A percentile compares a stretch with the other conserved stretches of the same genome.
Conservation (phyloP, 306 rosid genomes). For the Sicyos baderoa region DNA sequence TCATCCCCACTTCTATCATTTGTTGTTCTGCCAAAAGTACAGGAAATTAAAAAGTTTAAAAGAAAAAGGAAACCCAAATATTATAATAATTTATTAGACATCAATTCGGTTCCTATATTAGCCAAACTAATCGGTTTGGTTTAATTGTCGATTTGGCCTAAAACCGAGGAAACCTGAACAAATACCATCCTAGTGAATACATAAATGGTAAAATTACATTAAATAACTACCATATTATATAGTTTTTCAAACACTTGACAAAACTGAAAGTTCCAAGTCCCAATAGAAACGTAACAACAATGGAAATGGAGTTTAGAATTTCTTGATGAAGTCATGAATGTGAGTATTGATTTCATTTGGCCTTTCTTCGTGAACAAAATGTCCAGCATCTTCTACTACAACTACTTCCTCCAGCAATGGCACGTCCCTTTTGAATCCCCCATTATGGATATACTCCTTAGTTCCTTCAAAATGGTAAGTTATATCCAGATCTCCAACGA, state of each 20-base stretch:
- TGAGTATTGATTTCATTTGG: slow-evolving; percentile 8
- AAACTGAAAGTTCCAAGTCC: not conserved
- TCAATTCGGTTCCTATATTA: too few relatives aligned
- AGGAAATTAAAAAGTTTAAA: too few relatives aligned
- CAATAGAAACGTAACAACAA: not conserved
- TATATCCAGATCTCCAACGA: not conserved
- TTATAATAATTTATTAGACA: too few relatives aligned
- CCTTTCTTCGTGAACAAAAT: slow-evolving; percentile 3
- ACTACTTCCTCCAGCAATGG: slow-evolving; percentile 13
- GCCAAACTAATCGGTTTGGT: too few relatives aligned
- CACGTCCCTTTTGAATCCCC: slow-evolving; percentile 2
- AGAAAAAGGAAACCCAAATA: too few relatives aligned
- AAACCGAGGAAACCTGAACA: too few relatives aligned
- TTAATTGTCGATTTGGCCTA: too few relatives aligned
- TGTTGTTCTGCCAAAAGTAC: too few relatives aligned
- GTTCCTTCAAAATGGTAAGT: not conserved
- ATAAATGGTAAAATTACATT: not conserved
- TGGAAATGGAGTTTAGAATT: not conserved
- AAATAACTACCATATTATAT: too few relatives aligned
- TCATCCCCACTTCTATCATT: too few relatives aligned
- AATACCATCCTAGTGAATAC: too few relatives aligned
- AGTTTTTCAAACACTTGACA: not conserved
- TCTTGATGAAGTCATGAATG: not conserved
- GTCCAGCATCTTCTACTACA: not conserved
- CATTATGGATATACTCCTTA: not conserved